A percentile compares a stretch with the other conserved stretches of the same genome.
phyloP scores from a whole-genome alignment of 2,329 filamentous ascomycete species.

The Phyllosticta citriasiana region DNA sequence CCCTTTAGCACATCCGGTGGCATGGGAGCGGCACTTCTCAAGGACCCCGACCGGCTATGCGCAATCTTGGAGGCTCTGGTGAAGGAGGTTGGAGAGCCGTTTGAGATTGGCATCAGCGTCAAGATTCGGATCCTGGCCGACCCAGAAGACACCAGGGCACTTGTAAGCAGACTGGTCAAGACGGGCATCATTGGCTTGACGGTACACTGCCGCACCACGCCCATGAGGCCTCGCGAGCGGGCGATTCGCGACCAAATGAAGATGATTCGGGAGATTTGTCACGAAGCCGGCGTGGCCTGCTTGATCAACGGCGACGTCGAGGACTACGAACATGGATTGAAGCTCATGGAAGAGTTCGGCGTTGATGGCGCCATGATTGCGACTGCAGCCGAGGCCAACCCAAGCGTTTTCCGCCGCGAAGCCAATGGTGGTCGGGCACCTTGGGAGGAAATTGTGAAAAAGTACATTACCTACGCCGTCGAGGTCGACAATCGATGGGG shows the following conservation, averaged over 20 bases:
- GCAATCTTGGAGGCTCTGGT: constrained; percentile 79
- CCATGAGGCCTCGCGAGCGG: constrained; percentile 83
- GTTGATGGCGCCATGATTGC: constrained; percentile 97
- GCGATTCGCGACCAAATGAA: constrained; percentile 77
- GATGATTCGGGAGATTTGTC: constrained; percentile 75
- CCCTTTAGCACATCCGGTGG: constrained; percentile 88
- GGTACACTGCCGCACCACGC: constrained; percentile 89
- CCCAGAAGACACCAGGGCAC: constrained; percentile 59
- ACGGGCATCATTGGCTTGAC: constrained; percentile 91
- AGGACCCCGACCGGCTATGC: constrained; percentile 72
- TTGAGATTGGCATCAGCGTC: constrained; percentile 87
- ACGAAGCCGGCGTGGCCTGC: constrained; percentile 77
- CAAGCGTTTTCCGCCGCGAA: constrained; percentile 68
- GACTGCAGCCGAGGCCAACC: constrained; percentile 80
- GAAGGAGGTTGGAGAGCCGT: constrained; percentile 62
- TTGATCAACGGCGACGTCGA: constrained; percentile 92
- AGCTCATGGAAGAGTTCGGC: constrained; percentile 66
- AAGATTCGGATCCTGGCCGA: constrained; percentile 87
- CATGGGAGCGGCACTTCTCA: constrained; percentile 88
- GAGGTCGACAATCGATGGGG: constrained; percentile 76
- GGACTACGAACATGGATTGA: constrained; percentile 59
- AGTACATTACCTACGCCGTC: constrained; percentile 64
- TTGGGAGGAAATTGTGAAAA: constrained; percentile 68
- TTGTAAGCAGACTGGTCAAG: constrained; percentile 68
- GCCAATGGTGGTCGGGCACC: constrained; percentile 59